Evolutionary conservation across 208 protist genomes (phyloP).

Genomic region (Acanthamoeba divionensis): DNA sequence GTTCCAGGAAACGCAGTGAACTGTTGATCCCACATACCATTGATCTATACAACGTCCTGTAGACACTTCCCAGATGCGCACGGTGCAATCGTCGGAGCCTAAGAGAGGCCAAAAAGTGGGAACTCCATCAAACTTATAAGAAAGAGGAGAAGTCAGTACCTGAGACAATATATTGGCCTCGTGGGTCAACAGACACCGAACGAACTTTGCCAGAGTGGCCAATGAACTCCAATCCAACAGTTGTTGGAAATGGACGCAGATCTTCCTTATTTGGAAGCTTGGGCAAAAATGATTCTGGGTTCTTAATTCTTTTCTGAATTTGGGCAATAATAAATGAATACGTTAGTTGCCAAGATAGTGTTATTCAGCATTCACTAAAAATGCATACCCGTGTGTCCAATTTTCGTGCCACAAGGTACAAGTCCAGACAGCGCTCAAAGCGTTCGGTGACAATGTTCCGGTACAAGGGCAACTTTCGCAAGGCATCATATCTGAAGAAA

Average conservation of each 20-base stretch:
- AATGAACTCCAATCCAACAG: constrained; percentile 92
- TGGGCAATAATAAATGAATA: not conserved
- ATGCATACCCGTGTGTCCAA: constrained; percentile 78
- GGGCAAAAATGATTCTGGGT: constrained; percentile 95
- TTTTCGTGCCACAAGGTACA: constrained; percentile 94
- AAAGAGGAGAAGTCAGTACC: constrained; percentile 72
- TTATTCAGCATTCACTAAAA: not conserved
- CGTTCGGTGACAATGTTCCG: constrained; percentile 93
- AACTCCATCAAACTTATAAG: not conserved
- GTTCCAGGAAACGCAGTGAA: constrained; percentile 91
- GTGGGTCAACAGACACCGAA: constrained; percentile 91
- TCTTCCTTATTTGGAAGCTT: constrained; percentile 96
- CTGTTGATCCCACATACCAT: constrained; percentile 72
- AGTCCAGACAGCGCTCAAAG: constrained; percentile 98
- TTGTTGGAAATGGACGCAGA: constrained; percentile 97
- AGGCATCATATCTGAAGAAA: constrained; percentile 80
- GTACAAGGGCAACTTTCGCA: constrained; percentile 94
- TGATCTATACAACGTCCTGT: constrained; percentile 89
- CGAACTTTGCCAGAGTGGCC: constrained; percentile 92
- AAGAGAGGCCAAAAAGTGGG: not conserved
- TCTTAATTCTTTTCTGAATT: constrained; percentile 31
- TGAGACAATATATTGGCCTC: constrained; percentile 95
- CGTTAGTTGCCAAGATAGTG: not conserved
- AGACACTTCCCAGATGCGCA: constrained; percentile 96
- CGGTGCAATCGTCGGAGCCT: constrained; percentile 92